Percentiles rank a stretch among this genome's conserved stretches.
phyloP scores from a whole-genome alignment of 2,329 filamentous ascomycete genomes.

The Thelonectria olida region DNA sequence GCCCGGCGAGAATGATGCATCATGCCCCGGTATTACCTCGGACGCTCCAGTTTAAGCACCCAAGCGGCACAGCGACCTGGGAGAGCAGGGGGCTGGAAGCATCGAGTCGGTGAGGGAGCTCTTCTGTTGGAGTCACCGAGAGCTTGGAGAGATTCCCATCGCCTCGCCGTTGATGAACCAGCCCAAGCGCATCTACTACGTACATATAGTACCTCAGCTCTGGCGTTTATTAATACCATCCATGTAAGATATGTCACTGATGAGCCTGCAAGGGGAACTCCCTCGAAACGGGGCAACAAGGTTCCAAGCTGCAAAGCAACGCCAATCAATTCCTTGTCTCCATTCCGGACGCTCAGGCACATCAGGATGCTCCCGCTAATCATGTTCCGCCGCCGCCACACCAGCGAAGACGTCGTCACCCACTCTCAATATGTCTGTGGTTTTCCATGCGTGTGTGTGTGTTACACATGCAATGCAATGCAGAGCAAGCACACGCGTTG shows the following conservation, averaged over 20 bases:
- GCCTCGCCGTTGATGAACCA: no score
- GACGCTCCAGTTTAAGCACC: neutral
- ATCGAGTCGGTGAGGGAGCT: neutral
- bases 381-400: neutral
- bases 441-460: neutral
- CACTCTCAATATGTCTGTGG: neutral
- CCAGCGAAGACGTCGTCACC: neutral
- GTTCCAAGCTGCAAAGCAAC: neutral
- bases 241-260: neutral
- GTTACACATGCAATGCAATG: neutral
- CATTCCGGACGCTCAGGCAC: constrained; percentile 13
- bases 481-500: neutral
- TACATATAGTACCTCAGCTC: neutral
- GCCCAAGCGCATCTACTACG: neutral
- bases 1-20: neutral
- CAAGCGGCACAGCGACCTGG: neutral
- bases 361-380: neutral
- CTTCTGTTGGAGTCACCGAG: neutral
- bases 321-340: constrained; percentile 4
- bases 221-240: neutral
- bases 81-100: neutral
- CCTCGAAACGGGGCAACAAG: no score
- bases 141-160: neutral
- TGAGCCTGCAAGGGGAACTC: constrained; percentile 19
- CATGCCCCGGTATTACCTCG: neutral